Evolutionary conservation across 371 early-diverging fungal species (phyloP).

Genomic region (Dipsacomyces acuminosporus): DNA sequence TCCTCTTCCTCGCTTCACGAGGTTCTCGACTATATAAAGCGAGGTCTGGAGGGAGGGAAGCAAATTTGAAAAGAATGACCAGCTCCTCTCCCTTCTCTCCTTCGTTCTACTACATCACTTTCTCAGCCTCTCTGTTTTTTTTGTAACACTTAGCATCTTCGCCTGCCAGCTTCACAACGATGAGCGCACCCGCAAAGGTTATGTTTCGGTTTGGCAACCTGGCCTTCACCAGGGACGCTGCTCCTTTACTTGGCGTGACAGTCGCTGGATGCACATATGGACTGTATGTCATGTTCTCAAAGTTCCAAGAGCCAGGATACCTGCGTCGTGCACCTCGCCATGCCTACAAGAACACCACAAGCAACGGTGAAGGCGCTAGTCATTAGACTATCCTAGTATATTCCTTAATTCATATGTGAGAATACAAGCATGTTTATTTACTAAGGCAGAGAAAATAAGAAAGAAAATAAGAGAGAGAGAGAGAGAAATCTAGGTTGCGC

Average conservation of each 20-base stretch:
- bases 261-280: constrained; percentile 38
- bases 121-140: neutral
- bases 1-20: no score
- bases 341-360: constrained; percentile 24
- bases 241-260: constrained; percentile 35
- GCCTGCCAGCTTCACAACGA: neutral
- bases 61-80: no score
- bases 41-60: no score
- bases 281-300: constrained; percentile 35
- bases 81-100: neutral
- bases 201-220: constrained; percentile 33
- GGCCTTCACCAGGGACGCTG: constrained; percentile 37
- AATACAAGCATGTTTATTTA: no score
- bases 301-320: constrained; percentile 44
- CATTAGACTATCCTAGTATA: neutral
- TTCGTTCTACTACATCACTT: neutral
- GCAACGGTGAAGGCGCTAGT: neutral
- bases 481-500: no score
- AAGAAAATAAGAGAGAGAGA: no score
- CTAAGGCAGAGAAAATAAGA: no score
- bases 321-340: constrained; percentile 29
- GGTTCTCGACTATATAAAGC: no score
- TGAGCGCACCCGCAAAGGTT: constrained; percentile 10
- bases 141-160: neutral
- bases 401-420: no score